Base-by-base conservation (phyloP, 129 eudicot genomes). In the Chrysanthemum lavandulifolium region DNA sequence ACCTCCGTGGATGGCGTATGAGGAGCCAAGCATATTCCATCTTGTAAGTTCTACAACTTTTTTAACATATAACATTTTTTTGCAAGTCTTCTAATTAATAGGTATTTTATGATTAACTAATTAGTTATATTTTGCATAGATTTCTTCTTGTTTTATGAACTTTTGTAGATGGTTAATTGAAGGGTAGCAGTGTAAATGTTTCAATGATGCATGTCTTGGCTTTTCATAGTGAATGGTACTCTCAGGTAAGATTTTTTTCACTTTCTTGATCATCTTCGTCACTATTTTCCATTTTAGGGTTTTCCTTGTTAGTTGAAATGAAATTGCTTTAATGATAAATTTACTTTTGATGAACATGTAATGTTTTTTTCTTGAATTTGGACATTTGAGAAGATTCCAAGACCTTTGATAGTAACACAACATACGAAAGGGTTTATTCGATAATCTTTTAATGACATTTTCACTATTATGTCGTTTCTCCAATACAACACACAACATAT, bases 1-100 rank as follows among this genome's bases (percentile, higher is more conserved):
- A 81, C 79, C 91, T 87, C 86, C 80, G 91, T 82, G 80, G 82
- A 87, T 92, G 98, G 98, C 98, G 86, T 92, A 92, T 86, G 86
- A 87, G 98, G 98, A 92, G 98, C 98, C 98, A 92, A 86, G 98
- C 98, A 92, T 89, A 89, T 76, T 68, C 16, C 78, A 78, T 65
- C 72, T 27, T 63, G 77, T 78, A 53, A 19, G 29, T 66, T 65
- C 72, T 65, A 54, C 48, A 3, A 16, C 2, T 1, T 19, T 19
- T 5, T 13, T 10, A n/a, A n/a, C n/a, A n/a, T 29, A 27, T 3
- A 13, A 55, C 0, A 21, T 12, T 61, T n/a, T 62, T 18, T 40
- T 65, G 27, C 51, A 29, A 29, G 33, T 29, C 16, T 25, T 5
- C 21, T 51, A 25, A 52, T 40, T 51, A 25, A 52, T 40, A 54